A percentile compares a stretch with the other conserved stretches of the same genome.
These are phyloP conservation scores for Yamadazyma taylorii DNA, from an alignment of 1,139 yeast species.

Conservation along the genomic window DNA sequence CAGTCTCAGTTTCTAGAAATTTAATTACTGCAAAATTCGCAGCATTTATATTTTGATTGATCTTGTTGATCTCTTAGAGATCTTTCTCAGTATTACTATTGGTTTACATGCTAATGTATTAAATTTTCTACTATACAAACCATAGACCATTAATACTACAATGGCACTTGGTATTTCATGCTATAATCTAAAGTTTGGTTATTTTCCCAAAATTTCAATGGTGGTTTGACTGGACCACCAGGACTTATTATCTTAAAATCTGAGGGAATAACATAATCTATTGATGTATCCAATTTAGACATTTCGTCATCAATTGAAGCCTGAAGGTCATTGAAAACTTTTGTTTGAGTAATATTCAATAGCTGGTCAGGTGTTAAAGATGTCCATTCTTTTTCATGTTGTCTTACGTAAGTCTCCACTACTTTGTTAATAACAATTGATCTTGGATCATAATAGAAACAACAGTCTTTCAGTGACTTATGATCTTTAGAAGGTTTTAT, in stretches of 20 bases:
- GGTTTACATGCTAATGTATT: no score
- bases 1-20: no score
- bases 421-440: constrained; percentile 49
- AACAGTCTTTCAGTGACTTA: constrained; percentile 7
- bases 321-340: constrained; percentile 5
- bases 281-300: constrained; percentile 14
- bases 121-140: no score
- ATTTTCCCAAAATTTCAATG: constrained; percentile 36
- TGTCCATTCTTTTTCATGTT: constrained; percentile 11
- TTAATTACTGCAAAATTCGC: no score
- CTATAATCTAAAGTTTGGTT: constrained; percentile 37
- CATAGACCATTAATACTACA: no score
- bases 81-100: no score
- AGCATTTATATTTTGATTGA: no score
- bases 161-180: constrained; percentile 18
- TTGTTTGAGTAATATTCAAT: background rate
- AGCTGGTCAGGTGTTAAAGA: constrained; percentile 6
- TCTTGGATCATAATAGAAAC: constrained; percentile 44
- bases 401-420: constrained; percentile 30
- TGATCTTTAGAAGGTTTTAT: constrained; percentile 12
- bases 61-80: no score
- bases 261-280: constrained; percentile 22
- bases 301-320: constrained; percentile 24
- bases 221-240: constrained; percentile 14
- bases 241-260: constrained; percentile 36